Conservation (phyloP, 208 protist species). For the Endotrypanum monterogeii region DNA sequence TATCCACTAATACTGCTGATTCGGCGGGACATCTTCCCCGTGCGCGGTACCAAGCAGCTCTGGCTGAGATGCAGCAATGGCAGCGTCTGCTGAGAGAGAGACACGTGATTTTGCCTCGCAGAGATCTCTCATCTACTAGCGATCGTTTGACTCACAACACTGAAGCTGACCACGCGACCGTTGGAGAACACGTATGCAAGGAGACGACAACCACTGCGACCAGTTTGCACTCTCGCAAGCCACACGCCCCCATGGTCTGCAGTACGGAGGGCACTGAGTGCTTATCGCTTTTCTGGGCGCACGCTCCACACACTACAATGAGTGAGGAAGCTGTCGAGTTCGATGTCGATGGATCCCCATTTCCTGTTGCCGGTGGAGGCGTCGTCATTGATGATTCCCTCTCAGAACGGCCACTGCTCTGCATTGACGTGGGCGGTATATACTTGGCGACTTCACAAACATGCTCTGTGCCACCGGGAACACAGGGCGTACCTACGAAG, state of each 20-base stretch:
- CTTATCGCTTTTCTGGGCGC: neutral
- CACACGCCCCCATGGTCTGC: too few species aligned
- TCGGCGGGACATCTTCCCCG: neutral
- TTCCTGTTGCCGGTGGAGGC: neutral
- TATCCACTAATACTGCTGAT: neutral
- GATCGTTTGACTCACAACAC: neutral
- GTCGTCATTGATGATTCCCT: neutral
- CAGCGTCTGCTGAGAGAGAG: neutral
- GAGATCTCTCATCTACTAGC: neutral
- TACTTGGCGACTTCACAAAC: slow-evolving; percentile 8
- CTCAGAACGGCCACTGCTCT: slow-evolving; percentile 7
- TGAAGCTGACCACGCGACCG: neutral
- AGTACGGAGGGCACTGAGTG: neutral
- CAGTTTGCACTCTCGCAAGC: neutral
- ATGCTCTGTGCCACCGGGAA: neutral
- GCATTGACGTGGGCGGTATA: slow-evolving; percentile 21
- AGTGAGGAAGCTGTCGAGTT: neutral
- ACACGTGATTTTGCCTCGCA: neutral
- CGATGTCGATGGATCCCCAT: neutral
- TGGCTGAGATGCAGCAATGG: slow-evolving; percentile 9
- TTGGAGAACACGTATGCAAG: neutral
- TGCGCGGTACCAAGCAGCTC: neutral
- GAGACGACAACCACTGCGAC: neutral
- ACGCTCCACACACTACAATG: neutral
- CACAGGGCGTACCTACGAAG: neutral